Percentiles rank a stretch among this genome's conserved stretches.
Conservation (phyloP, 768 basidiomycete species). For the Lactifluus rugatus region DNA sequence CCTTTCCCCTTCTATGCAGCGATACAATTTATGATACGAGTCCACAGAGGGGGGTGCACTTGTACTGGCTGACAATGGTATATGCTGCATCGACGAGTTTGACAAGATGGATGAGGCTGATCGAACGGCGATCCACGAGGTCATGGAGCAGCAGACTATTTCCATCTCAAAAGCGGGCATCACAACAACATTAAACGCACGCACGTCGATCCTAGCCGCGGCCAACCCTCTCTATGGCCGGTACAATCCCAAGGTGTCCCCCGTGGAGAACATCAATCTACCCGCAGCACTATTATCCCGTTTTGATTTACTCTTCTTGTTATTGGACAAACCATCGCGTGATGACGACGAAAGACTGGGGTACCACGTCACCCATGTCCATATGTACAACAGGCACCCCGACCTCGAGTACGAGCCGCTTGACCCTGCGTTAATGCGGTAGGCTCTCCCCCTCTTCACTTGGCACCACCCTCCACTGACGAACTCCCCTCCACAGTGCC, state of each 20-base stretch:
- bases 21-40: neutral
- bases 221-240: conserved; percentile 97
- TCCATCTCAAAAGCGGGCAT: conserved; percentile 99
- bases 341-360: conserved; percentile 96
- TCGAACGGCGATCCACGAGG: conserved; percentile 97
- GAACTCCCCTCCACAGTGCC: conserved; percentile 43
- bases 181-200: conserved; percentile 94
- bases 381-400: conserved; percentile 92
- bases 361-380: conserved; percentile 95
- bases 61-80: conserved; percentile 97
- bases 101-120: conserved; percentile 99
- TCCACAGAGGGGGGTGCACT: conserved; percentile 93
- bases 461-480: conserved; percentile 4
- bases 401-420: conserved; percentile 76
- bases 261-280: conserved; percentile 98
- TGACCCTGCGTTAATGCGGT: conserved; percentile 86
- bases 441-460: conserved; percentile 16
- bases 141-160: conserved; percentile 99
- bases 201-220: conserved; percentile 94
- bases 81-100: conserved; percentile 99
- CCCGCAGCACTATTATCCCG: conserved; percentile 93
- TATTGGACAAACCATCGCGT: conserved; percentile 88
- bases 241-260: conserved; percentile 96
- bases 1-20: neutral
- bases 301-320: conserved; percentile 94